Evolutionary conservation across 1,284 basidiomycete species (phyloP), one percentile per base, ranked within the genome.

Genomic region (Irpex rosettiformis): DNA sequence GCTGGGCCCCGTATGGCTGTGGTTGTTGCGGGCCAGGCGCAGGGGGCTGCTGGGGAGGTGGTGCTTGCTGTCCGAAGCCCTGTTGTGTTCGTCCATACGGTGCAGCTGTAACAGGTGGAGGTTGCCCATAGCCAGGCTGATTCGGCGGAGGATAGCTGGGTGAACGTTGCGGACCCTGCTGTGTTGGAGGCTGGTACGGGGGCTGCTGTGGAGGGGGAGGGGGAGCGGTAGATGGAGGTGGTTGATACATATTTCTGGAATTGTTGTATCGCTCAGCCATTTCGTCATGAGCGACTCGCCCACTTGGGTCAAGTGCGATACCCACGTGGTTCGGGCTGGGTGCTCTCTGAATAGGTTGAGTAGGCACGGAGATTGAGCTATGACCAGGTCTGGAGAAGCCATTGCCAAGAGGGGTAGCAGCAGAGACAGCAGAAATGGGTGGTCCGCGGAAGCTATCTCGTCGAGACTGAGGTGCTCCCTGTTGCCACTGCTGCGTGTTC

Each of bases 271-370:
- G 72, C 45, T 82, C 77, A 8, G 91, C 91, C 86, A 94, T 88
- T 52, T 85, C 82, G 73, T 96, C 93, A 64, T 89, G 84, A 22
- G 87, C 78, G 8, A 95, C 92, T 13, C 86, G 82, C 6, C 93
- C 93, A 56, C 75, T 82, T 1, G 88, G 85, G 67, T 93, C 91
- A 16, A 95, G 76, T 8, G 84, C 79, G 62, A 96, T 94, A 1
- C 93, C 93, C 28, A 92, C 79, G 45, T 69, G 70, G 61, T 70
- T 72, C 27, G 77, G 76, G 56, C 71, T 77, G 8, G 72, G 66
- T 5, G 74, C 69, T 18, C 77, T 72, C 61, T 69, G 64, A 7
- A 51, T 51, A 45, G 65, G 64, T 24, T 68, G 66, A 42, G 65
- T 45, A 3, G 62, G 61, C 11, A 51, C 48, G 11, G 67, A 64